Base-by-base conservation (phyloP, 1,284 basidiomycete genomes). In the Taiwanofungus camphoratus region DNA sequence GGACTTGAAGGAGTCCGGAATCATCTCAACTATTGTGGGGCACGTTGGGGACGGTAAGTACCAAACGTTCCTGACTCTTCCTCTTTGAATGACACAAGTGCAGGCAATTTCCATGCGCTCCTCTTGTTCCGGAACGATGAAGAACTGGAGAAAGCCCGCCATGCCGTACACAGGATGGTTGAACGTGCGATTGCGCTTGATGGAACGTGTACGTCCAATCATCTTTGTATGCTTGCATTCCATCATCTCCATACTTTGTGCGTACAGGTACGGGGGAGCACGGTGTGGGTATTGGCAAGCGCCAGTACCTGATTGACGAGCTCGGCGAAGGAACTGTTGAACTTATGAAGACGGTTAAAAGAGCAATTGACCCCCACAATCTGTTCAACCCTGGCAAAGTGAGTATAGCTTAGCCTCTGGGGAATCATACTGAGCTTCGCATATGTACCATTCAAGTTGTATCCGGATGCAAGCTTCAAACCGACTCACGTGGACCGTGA, bases 331-430 rank as follows among this genome's bases (percentile, higher is more conserved):
- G 86, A 0, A 95, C 92, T 0, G 85, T 93, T 11, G 74, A 78
- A 45, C 63, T 94, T 19, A 94, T 95, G 92, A 83, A 84, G 68
- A 76, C 75, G 4, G 76, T 94, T 52, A 94, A 93, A 65, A 68
- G 67, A 44, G 71, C 78, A 0, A 67, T 93, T 11, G 91, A 93
- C 57, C 91, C 91, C 0, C 60, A 81, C 26, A 74, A 79, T 29
- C 62, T 94, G 42, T 82, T 93, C 58, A 93, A 93, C 59, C 91
- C 91, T 6, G 90, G 88, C 40, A 92, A 92, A 75, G 83, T 82
- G 33, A 21, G 66, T 43, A 7, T 33, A 16, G 16, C 31, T n/a
- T n/a, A n/a, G n/a, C n/a, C n/a, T n/a, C n/a, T n/a, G n/a, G n/a
- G n/a, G n/a, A n/a, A n/a, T n/a, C n/a, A 27, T 27, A 27, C 26